Percentiles rank a stretch among this genome's conserved stretches.
These are phyloP conservation scores for Sugiyamaella americana DNA, from an alignment of 805 yeast genomes.

Conservation along the genomic window DNA sequence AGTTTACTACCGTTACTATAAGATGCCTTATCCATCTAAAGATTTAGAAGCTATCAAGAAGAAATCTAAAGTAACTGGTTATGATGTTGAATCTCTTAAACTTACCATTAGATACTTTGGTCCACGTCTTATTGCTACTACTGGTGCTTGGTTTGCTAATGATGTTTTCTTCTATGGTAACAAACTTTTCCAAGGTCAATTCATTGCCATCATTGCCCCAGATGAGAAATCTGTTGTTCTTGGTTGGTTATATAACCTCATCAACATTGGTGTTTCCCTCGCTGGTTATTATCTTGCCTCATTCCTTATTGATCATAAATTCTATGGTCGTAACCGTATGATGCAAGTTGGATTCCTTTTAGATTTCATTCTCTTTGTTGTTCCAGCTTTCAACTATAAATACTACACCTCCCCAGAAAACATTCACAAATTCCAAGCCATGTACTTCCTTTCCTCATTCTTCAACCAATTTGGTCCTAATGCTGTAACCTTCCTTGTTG, in stretches of 20 bases:
- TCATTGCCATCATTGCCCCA: conserved; percentile 34
- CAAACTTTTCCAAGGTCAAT: conserved; percentile 41
- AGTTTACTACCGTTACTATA: conserved; percentile 33
- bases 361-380: conserved; percentile 48
- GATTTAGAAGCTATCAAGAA: conserved; percentile 28
- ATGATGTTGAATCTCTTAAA: conserved; percentile 29
- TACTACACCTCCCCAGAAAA: conserved; percentile 32
- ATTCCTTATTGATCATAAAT: conserved; percentile 43
- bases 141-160: conserved; percentile 56
- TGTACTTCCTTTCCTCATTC: conserved; percentile 55
- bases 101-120: conserved; percentile 27
- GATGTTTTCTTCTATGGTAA: conserved; percentile 63
- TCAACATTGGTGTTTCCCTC: conserved; percentile 48
- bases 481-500: conserved; percentile 55
- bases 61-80: conserved; percentile 33
- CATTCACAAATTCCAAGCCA: conserved; percentile 39
- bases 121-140: conserved; percentile 53
- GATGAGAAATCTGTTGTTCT: conserved; percentile 39
- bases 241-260: conserved; percentile 50
- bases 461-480: conserved; percentile 66
- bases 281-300: conserved; percentile 60
- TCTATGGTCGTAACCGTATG: conserved; percentile 52
- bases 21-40: conserved; percentile 32
- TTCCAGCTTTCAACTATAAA: conserved; percentile 55
- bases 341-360: conserved; percentile 52